Percentiles rank a stretch among this genome's conserved stretches.
These are phyloP conservation scores for Neurospora tetrasperma DNA, from an alignment of 495 filamentous ascomycete species.

Conservation along the genomic window DNA sequence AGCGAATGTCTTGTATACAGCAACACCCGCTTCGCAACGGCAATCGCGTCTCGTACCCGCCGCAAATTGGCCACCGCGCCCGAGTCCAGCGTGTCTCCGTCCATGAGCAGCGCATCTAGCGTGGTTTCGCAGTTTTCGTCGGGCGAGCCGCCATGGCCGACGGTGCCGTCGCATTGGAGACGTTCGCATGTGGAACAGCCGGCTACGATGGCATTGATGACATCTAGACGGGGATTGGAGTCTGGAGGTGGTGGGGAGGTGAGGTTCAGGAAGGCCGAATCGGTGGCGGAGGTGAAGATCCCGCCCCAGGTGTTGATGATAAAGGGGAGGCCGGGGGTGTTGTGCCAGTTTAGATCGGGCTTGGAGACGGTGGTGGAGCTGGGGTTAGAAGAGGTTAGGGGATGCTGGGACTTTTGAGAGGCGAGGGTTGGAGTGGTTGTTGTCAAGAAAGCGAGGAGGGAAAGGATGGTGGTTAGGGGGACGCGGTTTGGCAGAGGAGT, in stretches of 20 bases:
- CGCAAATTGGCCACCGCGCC: slow-evolving; percentile 37
- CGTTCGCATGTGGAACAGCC: slow-evolving; percentile 37
- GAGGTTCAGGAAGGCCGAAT: slow-evolving; percentile 34
- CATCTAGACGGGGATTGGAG: slow-evolving; percentile 5
- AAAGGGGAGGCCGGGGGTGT: slow-evolving; percentile 28
- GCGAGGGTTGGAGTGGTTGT: background rate
- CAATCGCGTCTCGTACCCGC: slow-evolving; percentile 31
- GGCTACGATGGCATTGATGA: slow-evolving; percentile 33
- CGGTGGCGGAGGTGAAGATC: slow-evolving; percentile 35
- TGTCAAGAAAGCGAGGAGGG: background rate
- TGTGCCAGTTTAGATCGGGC: background rate
- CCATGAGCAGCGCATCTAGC: slow-evolving; percentile 38
- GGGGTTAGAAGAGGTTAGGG: background rate
- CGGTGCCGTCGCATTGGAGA: slow-evolving; percentile 36
- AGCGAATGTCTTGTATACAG: slow-evolving; percentile 36
- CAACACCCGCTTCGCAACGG: slow-evolving; percentile 36
- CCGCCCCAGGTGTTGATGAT: slow-evolving; percentile 40
- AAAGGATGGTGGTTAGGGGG: background rate
- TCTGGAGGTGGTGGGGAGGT: slow-evolving; percentile 9
- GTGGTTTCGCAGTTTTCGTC: slow-evolving; percentile 40
- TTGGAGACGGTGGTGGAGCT: background rate
- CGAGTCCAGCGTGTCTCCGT: slow-evolving; percentile 34
- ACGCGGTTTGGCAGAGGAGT: background rate
- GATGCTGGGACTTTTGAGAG: background rate
- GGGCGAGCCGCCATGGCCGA: slow-evolving; percentile 38